These are phyloP conservation scores for Teratosphaeria zuluensis DNA, from an alignment of 2,329 filamentous ascomycete species.

Conservation along the genomic window DNA sequence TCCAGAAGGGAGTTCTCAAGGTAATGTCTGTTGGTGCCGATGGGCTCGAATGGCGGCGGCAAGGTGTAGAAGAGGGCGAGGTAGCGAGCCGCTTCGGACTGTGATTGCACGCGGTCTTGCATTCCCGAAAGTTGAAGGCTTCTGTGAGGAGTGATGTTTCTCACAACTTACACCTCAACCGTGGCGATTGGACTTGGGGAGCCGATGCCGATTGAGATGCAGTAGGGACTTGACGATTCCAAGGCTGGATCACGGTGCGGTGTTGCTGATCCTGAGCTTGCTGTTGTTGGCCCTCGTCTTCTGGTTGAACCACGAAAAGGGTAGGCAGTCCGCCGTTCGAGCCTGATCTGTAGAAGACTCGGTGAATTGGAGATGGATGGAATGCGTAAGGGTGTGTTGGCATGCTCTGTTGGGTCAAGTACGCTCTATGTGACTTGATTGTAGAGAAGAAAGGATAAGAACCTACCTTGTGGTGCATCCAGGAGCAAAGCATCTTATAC, in stretches of 20 bases:
- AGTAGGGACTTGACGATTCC: background rate
- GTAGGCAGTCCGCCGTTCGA: background rate
- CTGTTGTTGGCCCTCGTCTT: background rate
- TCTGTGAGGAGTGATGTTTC: background rate
- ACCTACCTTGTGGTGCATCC: background rate
- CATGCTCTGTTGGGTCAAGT: background rate
- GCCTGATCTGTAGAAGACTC: background rate
- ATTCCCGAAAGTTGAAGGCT: background rate
- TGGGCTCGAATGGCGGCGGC: background rate
- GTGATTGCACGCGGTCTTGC: background rate
- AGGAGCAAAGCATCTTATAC: background rate
- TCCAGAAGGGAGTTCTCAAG: background rate
- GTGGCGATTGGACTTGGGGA: background rate
- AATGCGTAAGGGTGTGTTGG: background rate
- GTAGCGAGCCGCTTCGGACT: constrained; percentile 4
- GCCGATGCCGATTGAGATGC: background rate
- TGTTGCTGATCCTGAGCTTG: background rate
- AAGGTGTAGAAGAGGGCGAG: constrained; percentile 3
- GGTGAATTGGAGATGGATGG: background rate
- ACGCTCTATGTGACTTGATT: background rate
- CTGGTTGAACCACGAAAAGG: background rate
- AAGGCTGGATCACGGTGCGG: background rate
- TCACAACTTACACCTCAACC: background rate
- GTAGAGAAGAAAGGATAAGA: background rate
- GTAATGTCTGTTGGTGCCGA: background rate